Percentiles rank a stretch among this genome's conserved stretches.
These are phyloP conservation scores for Penicillium freii DNA, from an alignment of 2,329 filamentous ascomycete species.

Conservation along the genomic window DNA sequence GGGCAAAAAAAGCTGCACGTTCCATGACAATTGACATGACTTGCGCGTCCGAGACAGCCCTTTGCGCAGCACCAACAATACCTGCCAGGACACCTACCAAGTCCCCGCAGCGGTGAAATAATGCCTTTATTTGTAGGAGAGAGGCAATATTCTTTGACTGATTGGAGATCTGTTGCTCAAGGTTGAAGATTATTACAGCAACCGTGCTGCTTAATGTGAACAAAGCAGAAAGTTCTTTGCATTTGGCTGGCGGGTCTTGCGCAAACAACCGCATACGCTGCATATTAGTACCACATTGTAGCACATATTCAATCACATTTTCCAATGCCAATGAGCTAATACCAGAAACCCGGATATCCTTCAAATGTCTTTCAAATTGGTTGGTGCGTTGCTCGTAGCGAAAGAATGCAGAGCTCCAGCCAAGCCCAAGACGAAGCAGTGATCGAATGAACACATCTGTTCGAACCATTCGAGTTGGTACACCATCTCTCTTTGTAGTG, in stretches of 20 bases:
- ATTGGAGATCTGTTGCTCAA: conserved; percentile 37
- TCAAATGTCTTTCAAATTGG: conserved; percentile 43
- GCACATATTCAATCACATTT: conserved; percentile 30
- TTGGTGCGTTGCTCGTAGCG: conserved; percentile 37
- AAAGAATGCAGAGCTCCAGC: conserved; percentile 47
- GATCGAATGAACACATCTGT: conserved; percentile 41
- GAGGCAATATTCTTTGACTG: conserved; percentile 30
- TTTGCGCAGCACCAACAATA: conserved; percentile 49
- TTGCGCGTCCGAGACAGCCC: conserved; percentile 55
- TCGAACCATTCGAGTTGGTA: conserved; percentile 34
- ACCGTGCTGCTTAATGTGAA: conserved; percentile 37
- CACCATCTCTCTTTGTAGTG: conserved; percentile 19
- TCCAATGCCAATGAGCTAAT: conserved; percentile 47
- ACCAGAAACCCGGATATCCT: conserved; percentile 51
- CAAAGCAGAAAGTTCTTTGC: conserved; percentile 31
- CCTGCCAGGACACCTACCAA: conserved; percentile 37
- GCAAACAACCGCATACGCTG: conserved; percentile 39
- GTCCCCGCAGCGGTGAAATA: conserved; percentile 41
- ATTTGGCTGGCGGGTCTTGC: conserved; percentile 26
- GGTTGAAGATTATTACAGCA: conserved; percentile 37
- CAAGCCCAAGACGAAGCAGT: conserved; percentile 42
- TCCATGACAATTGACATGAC: conserved; percentile 62
- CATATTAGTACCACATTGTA: conserved; percentile 40
- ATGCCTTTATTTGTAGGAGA: conserved; percentile 37
- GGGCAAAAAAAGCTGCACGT: conserved; percentile 62